Base-by-base conservation (phyloP, 257 asterid species). In the Linderniella brevidens region DNA sequence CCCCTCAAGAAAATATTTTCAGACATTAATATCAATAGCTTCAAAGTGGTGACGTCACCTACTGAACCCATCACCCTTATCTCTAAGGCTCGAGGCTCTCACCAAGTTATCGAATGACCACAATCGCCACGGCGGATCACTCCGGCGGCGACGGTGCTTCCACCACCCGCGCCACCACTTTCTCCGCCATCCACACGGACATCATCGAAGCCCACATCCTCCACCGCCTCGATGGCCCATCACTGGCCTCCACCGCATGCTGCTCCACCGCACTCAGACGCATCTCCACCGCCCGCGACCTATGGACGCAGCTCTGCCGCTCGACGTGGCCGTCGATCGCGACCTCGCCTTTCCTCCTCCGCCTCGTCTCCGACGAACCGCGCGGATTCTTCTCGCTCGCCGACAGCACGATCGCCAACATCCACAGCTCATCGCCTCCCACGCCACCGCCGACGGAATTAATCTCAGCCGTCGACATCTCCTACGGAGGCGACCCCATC, bases 271-370 rank as follows among this genome's bases (percentile, higher is more conserved):
- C 72, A 1, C 76, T 87, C 74, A 83, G 55, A 67, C 66, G 15
- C 32, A 74, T 83, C 37, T 75, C 86, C 65, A 55, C 77, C 66
- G 65, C 63, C 17, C 55, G 57, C 19, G 37, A 56, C 57, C 59
- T 83, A 45, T 87, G 95, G 95, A 57, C 64, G 43, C 2, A 53
- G 43, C 53, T 63, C 11, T 87, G 97, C 69, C 71, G 49, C 56
- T 57, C 71, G 41, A 76, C 88, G 36, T 87, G 95, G 95, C 97
- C 97, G 3, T 87, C 95, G 19, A 77, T 92, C 9, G 3, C 58
- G 48, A 25, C 32, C 4, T 19, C 74, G 13, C 47, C 70, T 9
- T 73, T 54, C 4, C 66, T 79, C 58, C 45, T 58, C 49, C 49
- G 59, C 44, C 16, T 73, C 62, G 60, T 80, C 50, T 63, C 92